A percentile compares a stretch with the other conserved stretches of the same genome.
Conservation (phyloP, 768 basidiomycete genomes). For the Lanmaoa pseudosensibilis region DNA sequence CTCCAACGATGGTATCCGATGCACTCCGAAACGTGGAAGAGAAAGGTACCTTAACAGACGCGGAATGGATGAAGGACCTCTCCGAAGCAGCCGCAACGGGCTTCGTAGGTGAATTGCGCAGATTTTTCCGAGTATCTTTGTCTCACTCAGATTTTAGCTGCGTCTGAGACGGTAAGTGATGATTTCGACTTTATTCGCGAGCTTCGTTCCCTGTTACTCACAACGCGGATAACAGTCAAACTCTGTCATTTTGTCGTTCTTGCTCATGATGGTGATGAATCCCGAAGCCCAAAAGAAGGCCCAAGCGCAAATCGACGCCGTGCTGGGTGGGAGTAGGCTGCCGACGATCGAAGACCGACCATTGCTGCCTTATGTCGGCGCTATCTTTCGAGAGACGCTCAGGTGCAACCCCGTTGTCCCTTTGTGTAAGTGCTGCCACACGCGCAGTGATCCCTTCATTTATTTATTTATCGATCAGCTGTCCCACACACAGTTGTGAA, state of each 20-base stretch:
- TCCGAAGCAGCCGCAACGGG: conserved; percentile 24
- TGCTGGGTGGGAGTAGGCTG: conserved; percentile 13
- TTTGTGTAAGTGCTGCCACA: conserved; percentile 9
- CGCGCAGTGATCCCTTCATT: not conserved
- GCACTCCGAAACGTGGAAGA: conserved; percentile 12
- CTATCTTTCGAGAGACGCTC: conserved; percentile 20
- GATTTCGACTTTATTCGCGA: not conserved
- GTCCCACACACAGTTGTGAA: conserved; percentile 35
- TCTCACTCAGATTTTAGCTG: conserved; percentile 16
- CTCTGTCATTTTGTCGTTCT: conserved; percentile 24
- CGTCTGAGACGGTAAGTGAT: conserved; percentile 19
- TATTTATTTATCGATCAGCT: conserved; percentile 9
- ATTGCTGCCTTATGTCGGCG: conserved; percentile 22
- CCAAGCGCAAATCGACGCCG: conserved; percentile 23
- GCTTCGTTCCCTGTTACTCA: not conserved
- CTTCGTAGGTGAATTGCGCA: conserved; percentile 14
- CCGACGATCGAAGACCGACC: conserved; percentile 18
- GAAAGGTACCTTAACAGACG: conserved; percentile 3
- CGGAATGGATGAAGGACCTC: conserved; percentile 11
- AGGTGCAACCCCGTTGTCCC: conserved; percentile 17
- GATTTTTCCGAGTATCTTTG: not conserved
- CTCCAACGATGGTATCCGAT: conserved; percentile 21
- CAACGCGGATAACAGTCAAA: conserved; percentile 13
- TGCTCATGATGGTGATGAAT: conserved; percentile 20
- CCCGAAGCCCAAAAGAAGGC: conserved; percentile 21